Evolutionary conservation across 179 eudicot genomes (phyloP).

Genomic region (Silene vulgaris): DNA sequence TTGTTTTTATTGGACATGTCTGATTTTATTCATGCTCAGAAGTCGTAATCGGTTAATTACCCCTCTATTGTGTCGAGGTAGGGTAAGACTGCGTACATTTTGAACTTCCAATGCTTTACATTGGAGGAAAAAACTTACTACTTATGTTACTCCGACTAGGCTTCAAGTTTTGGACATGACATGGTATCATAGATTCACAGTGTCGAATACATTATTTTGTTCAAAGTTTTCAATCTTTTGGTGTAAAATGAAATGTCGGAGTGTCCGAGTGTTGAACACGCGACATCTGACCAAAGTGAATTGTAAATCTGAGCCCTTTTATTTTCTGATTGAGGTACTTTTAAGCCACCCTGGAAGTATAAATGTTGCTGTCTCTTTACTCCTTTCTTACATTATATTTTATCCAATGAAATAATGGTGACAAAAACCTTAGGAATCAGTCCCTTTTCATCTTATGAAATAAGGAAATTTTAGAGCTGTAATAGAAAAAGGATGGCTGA

Average conservation of each 20-base stretch:
- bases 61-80: not conserved
- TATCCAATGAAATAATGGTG: slow-evolving; percentile 30
- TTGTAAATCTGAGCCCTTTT: not conserved
- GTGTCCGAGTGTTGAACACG: not conserved
- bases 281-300: no score
- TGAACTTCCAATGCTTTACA: not conserved
- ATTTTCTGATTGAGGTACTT: slow-evolving; percentile 10
- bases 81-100: not conserved
- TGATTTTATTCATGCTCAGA: not conserved
- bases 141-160: no score
- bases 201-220: no score
- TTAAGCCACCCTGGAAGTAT: slow-evolving; percentile 36
- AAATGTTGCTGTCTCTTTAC: slow-evolving; percentile 16
- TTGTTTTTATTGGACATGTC: not conserved
- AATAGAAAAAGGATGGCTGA: slow-evolving; percentile 28
- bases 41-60: not conserved
- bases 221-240: no score
- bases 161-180: no score
- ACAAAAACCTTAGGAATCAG: slow-evolving; percentile 43
- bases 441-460: slow-evolving; percentile 35
- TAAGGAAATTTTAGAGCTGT: slow-evolving; percentile 18
- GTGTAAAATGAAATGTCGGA: not conserved
- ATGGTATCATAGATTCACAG: not conserved
- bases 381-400: slow-evolving; percentile 3
- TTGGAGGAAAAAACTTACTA: not conserved